phyloP scores from a whole-genome alignment of 208 protist species.

The Acanthamoeba lugdunensis region DNA sequence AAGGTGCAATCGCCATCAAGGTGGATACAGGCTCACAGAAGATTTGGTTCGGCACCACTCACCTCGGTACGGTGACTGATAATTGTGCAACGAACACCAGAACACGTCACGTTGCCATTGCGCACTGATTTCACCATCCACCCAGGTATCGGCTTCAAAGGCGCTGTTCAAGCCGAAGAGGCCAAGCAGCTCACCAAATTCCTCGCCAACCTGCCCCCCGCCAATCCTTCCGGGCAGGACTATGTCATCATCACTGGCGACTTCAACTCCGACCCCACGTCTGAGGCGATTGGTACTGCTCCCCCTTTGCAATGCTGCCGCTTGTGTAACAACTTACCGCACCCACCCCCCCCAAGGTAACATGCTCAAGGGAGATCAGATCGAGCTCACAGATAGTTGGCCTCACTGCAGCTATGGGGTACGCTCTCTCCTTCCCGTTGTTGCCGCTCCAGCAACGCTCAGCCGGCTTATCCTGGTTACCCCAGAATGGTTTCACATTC shows the following conservation, averaged over 20 bases:
- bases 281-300: constrained; percentile 26
- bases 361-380: background rate
- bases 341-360: background rate
- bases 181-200: constrained; percentile 17
- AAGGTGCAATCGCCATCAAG: constrained; percentile 13
- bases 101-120: background rate
- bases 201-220: background rate
- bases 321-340: background rate
- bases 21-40: background rate
- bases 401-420: constrained; percentile 2
- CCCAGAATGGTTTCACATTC: constrained; percentile 37
- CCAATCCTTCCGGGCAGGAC: constrained; percentile 10
- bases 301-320: background rate
- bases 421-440: background rate
- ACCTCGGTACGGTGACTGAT: background rate
- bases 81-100: no score
- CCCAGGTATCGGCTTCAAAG: constrained; percentile 31
- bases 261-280: constrained; percentile 16
- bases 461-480: background rate
- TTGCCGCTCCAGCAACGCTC: no score
- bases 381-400: constrained; percentile 24
- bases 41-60: constrained; percentile 32
- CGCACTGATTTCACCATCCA: background rate
- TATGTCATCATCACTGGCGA: constrained; percentile 23
- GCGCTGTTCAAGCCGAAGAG: constrained; percentile 29